Evolutionary conservation across 1,284 basidiomycete genomes (phyloP).

Genomic region (Sporisorium exsertum): DNA sequence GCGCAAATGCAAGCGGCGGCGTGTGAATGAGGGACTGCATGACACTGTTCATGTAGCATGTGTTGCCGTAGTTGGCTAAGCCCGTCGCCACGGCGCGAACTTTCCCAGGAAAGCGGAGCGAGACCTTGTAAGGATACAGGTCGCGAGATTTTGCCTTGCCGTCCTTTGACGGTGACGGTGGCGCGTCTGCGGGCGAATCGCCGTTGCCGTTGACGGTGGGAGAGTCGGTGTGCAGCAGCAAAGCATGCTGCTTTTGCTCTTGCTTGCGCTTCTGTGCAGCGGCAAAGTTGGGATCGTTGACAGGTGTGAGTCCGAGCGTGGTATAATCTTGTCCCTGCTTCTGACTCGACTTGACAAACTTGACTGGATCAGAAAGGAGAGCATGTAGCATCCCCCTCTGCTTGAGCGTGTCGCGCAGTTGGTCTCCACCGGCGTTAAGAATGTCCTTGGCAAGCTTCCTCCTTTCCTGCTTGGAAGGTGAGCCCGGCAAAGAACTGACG

Average conservation of each 20-base stretch:
- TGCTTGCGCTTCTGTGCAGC: conserved; percentile 40
- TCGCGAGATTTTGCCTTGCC: conserved; percentile 32
- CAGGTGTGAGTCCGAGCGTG: conserved; percentile 35
- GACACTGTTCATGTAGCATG: conserved; percentile 95
- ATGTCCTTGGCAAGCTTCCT: conserved; percentile 39
- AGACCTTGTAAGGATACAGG: conserved; percentile 51
- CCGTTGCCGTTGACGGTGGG: conserved; percentile 27
- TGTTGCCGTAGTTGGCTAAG: conserved; percentile 91
- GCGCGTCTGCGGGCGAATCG: background rate
- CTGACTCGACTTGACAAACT: conserved; percentile 44
- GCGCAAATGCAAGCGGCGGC: conserved; percentile 82
- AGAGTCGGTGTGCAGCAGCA: conserved; percentile 40
- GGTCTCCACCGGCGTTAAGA: conserved; percentile 25
- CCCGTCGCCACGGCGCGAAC: conserved; percentile 71
- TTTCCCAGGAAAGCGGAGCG: conserved; percentile 49
- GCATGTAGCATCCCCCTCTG: conserved; percentile 65
- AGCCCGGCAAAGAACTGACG: conserved; percentile 15
- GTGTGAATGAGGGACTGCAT: conserved; percentile 95
- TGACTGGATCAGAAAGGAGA: conserved; percentile 46
- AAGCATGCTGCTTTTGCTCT: conserved; percentile 46
- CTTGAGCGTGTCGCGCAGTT: conserved; percentile 37
- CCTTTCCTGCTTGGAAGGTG: conserved; percentile 33
- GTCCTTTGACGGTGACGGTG: conserved; percentile 21
- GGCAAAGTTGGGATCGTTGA: conserved; percentile 46
- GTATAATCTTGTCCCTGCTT: conserved; percentile 52